Conservation (phyloP, 192 early-diverging fungal genomes). For the Coemansia sp. region DNA sequence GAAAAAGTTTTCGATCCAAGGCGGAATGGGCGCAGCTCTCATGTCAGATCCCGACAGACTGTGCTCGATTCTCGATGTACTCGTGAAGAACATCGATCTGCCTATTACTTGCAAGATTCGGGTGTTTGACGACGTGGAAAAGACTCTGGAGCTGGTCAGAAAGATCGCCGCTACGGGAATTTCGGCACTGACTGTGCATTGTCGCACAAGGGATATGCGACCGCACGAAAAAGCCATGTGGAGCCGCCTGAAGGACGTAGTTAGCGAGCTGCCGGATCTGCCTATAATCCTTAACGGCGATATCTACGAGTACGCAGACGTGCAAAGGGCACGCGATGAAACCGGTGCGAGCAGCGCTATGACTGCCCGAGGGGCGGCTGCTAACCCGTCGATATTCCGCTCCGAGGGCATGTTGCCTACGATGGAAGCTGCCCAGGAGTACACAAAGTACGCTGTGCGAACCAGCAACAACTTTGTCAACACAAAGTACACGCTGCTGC, state of each 20-base stretch:
- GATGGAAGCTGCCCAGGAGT: slow-evolving; percentile 64
- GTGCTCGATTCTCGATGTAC: slow-evolving; percentile 69
- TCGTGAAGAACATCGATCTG: slow-evolving; percentile 73
- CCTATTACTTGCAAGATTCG: slow-evolving; percentile 92
- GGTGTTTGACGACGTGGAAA: slow-evolving; percentile 71
- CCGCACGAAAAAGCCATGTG: slow-evolving; percentile 83
- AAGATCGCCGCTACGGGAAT: slow-evolving; percentile 87
- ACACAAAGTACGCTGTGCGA: slow-evolving; percentile 68
- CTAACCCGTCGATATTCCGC: slow-evolving; percentile 88
- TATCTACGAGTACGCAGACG: slow-evolving; percentile 67
- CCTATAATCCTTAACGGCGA: slow-evolving; percentile 96
- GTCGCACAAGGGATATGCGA: slow-evolving; percentile 76
- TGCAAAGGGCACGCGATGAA: slow-evolving; percentile 61
- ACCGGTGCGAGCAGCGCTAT: slow-evolving; percentile 76
- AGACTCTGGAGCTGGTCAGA: slow-evolving; percentile 80
- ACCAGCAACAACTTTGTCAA: slow-evolving; percentile 78
- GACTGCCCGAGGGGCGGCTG: slow-evolving; percentile 87
- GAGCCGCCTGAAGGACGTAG: slow-evolving; percentile 77
- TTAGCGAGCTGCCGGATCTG: slow-evolving; percentile 68
- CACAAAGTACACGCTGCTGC: slow-evolving; percentile 89
- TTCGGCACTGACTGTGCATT: slow-evolving; percentile 87
- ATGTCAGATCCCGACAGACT: slow-evolving; percentile 83
- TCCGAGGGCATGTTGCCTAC: slow-evolving; percentile 61
- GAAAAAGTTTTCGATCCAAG: slow-evolving; percentile 91
- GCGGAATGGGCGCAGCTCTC: slow-evolving; percentile 93